phyloP scores from a whole-genome alignment of 192 early-diverging fungal genomes.

The Lunasporangiospora selenospora region DNA sequence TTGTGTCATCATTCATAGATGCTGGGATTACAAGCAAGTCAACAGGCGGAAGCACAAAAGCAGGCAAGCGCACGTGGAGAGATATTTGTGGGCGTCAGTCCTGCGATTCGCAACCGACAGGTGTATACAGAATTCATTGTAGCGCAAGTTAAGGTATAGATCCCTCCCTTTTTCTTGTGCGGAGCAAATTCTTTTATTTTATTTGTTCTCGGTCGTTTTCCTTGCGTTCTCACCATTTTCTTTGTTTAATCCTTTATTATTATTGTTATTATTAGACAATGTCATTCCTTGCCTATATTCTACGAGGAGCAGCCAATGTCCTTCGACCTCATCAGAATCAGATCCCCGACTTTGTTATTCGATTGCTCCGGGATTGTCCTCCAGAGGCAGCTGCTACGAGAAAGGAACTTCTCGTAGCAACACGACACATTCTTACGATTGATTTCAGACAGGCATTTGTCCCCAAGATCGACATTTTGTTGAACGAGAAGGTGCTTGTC shows the following conservation, averaged over 20 bases:
- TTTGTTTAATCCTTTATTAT: background rate
- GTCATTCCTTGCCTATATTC: conserved; percentile 96
- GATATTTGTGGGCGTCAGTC: conserved; percentile 81
- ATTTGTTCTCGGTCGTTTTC: too few species aligned
- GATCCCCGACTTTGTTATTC: conserved; percentile 90
- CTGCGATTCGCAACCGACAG: conserved; percentile 73
- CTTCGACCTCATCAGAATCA: conserved; percentile 77
- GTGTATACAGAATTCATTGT: conserved; percentile 90
- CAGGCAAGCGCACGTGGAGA: conserved; percentile 58
- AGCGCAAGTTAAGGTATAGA: conserved; percentile 91
- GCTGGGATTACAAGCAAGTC: conserved; percentile 59
- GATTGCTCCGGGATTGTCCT: conserved; percentile 91
- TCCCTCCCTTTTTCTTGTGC: background rate
- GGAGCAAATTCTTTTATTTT: background rate
- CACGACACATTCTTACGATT: conserved; percentile 92
- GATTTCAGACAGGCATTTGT: conserved; percentile 91
- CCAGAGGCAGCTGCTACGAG: conserved; percentile 90
- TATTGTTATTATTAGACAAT: conserved; percentile 67
- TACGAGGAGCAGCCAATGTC: conserved; percentile 76
- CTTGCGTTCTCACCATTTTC: background rate
- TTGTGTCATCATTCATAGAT: conserved; percentile 47
- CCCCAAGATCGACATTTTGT: conserved; percentile 87
- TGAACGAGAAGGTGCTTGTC: conserved; percentile 94
- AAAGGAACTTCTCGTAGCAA: conserved; percentile 96
- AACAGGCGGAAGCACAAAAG: conserved; percentile 60